Evolutionary conservation across 768 basidiomycete genomes (phyloP).

Genomic region (Boletus rubescentipes): DNA sequence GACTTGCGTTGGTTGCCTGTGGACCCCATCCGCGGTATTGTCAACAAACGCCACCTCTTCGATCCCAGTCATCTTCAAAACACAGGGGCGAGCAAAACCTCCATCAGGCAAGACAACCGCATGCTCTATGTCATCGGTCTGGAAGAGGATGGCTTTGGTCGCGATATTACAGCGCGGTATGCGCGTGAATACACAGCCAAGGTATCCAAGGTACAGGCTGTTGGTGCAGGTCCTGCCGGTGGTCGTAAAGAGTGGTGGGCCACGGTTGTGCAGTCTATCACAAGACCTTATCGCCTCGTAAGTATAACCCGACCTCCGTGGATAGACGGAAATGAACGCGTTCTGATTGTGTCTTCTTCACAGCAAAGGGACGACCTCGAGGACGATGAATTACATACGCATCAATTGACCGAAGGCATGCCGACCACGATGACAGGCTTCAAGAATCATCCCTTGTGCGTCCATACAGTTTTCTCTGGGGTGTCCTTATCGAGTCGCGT

Average conservation of each 20-base stretch:
- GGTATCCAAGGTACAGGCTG: slow-evolving; percentile 75
- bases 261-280: slow-evolving; percentile 56
- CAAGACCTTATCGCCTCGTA: slow-evolving; percentile 82
- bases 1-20: slow-evolving; percentile 92
- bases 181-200: slow-evolving; percentile 77
- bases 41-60: slow-evolving; percentile 79
- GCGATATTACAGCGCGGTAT: slow-evolving; percentile 91
- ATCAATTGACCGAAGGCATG: slow-evolving; percentile 88
- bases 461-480: slow-evolving; percentile 4
- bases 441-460: slow-evolving; percentile 90
- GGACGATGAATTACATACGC: slow-evolving; percentile 79
- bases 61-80: slow-evolving; percentile 55
- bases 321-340: slow-evolving; percentile 18
- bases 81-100: slow-evolving; percentile 11
- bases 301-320: slow-evolving; percentile 27
- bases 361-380: slow-evolving; percentile 93
- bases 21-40: slow-evolving; percentile 78
- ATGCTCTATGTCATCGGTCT: slow-evolving; percentile 93
- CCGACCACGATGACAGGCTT: slow-evolving; percentile 88
- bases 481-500: background rate
- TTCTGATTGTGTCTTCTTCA: slow-evolving; percentile 5
- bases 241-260: slow-evolving; percentile 88
- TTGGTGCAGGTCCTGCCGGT: slow-evolving; percentile 45
- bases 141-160: slow-evolving; percentile 90
- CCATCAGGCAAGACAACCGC: slow-evolving; percentile 59